These are phyloP conservation scores for Micractinium conductrix DNA, from an alignment of 139 green algal genomes.

Conservation along the genomic window DNA sequence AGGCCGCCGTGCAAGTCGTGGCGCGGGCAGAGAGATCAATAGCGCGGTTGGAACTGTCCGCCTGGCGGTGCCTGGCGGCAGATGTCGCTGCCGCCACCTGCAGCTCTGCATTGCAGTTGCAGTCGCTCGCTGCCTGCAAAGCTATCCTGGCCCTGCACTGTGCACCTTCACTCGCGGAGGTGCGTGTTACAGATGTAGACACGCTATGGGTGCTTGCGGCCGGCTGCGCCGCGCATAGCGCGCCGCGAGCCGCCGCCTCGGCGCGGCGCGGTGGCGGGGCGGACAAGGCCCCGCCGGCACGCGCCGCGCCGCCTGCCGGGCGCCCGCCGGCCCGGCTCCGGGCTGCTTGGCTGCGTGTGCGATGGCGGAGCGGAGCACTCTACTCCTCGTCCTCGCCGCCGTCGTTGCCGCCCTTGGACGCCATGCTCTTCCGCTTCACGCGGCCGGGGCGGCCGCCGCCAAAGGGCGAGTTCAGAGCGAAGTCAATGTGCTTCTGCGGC, in stretches of 20 bases:
- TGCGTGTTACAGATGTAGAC: conserved; percentile 7
- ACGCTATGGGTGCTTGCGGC: neutral
- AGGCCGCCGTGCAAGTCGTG: too few relatives aligned
- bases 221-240: neutral
- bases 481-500: conserved; percentile 99
- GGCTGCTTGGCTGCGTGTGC: neutral
- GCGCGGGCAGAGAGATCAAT: too few relatives aligned
- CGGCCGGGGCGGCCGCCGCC: conserved; percentile 96
- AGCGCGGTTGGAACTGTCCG: too few relatives aligned
- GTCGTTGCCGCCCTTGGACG: conserved; percentile 36
- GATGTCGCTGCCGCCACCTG: too few relatives aligned
- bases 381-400: conserved; percentile 60
- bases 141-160: too few relatives aligned
- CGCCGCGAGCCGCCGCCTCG: neutral
- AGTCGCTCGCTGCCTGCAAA: too few relatives aligned
- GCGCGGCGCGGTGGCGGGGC: neutral
- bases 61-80: too few relatives aligned
- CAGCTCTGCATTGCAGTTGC: too few relatives aligned
- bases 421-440: conserved; percentile 84
- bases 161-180: too few relatives aligned
- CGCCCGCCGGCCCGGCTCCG: neutral
- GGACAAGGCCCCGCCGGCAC: neutral
- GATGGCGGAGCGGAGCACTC: neutral
- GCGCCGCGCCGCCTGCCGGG: neutral
- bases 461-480: conserved; percentile 96